phyloP scores from a whole-genome alignment of 768 basidiomycete genomes.

The Nidularia pulvinata region DNA sequence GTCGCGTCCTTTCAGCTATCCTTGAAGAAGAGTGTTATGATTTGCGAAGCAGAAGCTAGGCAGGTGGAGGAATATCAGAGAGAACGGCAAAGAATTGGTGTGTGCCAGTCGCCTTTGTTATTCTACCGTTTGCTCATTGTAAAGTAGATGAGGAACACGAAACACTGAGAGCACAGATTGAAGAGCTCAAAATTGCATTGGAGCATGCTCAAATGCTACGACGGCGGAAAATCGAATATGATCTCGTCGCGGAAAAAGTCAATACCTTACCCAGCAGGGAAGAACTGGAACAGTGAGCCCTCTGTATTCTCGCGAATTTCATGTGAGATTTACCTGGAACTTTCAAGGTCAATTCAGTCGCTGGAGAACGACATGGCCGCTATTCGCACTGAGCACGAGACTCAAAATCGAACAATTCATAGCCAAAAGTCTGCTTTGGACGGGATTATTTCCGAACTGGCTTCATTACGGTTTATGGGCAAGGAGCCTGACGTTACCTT shows the following conservation, averaged over 20 bases:
- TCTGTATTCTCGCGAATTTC: conserved; percentile 2
- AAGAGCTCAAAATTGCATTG: conserved; percentile 72
- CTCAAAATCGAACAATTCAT: conserved; percentile 63
- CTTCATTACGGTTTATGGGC: conserved; percentile 62
- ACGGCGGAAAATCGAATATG: conserved; percentile 84
- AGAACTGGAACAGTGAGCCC: conserved; percentile 75
- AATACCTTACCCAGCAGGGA: conserved; percentile 75
- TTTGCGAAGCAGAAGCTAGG: conserved; percentile 83
- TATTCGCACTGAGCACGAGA: conserved; percentile 74
- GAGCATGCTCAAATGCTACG: conserved; percentile 81
- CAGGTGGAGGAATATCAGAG: conserved; percentile 85
- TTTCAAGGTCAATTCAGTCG: conserved; percentile 57
- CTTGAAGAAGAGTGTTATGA: conserved; percentile 78
- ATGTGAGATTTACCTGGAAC: background rate
- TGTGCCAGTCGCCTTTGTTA: conserved; percentile 17
- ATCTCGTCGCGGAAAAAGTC: conserved; percentile 80
- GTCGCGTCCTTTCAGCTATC: conserved; percentile 73
- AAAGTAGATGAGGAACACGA: conserved; percentile 69
- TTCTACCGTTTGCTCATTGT: background rate
- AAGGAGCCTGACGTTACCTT: conserved; percentile 56
- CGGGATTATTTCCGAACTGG: conserved; percentile 60
- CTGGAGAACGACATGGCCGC: conserved; percentile 81
- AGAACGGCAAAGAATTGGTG: conserved; percentile 73
- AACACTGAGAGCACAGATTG: conserved; percentile 66
- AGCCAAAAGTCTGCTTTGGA: conserved; percentile 72